These are phyloP conservation scores for Saprolegnia diclina DNA, from an alignment of 352 stramenopile genomes.

Conservation along the genomic window DNA sequence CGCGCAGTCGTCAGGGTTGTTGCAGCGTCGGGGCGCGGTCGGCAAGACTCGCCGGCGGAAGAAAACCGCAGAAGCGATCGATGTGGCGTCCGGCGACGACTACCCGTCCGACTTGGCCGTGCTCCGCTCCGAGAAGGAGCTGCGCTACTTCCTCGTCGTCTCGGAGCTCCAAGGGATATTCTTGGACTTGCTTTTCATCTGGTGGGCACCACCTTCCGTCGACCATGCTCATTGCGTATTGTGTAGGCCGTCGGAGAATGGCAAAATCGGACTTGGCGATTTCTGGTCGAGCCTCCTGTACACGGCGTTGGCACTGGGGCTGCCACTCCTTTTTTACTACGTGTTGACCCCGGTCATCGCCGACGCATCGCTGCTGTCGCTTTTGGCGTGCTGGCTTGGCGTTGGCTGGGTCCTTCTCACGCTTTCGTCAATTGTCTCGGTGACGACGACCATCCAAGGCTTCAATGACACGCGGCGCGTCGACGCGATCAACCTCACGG, in stretches of 20 bases:
- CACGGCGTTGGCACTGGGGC: conserved; percentile 28
- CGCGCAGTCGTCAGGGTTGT: not conserved
- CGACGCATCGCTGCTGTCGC: conserved; percentile 27
- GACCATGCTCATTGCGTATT: not conserved
- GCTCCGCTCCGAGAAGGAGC: conserved; percentile 31
- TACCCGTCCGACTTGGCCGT: conserved; percentile 9
- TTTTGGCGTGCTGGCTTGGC: conserved; percentile 30
- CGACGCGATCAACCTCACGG: conserved; percentile 34
- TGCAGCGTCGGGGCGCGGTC: too few species aligned
- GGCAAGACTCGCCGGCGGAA: conserved; percentile 23
- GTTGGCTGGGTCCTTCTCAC: conserved; percentile 34
- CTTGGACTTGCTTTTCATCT: conserved; percentile 33
- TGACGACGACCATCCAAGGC: conserved; percentile 33
- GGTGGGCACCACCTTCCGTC: not conserved
- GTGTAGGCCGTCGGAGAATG: conserved; percentile 31
- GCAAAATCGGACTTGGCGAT: conserved; percentile 34
- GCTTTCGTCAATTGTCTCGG: conserved; percentile 30
- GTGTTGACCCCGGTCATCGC: conserved; percentile 28
- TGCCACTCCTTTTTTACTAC: conserved; percentile 32
- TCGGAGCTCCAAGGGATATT: conserved; percentile 30
- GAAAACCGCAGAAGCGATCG: conserved; percentile 23
- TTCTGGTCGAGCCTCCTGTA: conserved; percentile 38
- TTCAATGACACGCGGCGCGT: conserved; percentile 36
- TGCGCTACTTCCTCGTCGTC: conserved; percentile 33
- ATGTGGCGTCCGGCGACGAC: conserved; percentile 24